Percentiles rank a stretch among this genome's conserved stretches.
phyloP scores from a whole-genome alignment of 805 yeast species.

The Suhomyces pyralidae region DNA sequence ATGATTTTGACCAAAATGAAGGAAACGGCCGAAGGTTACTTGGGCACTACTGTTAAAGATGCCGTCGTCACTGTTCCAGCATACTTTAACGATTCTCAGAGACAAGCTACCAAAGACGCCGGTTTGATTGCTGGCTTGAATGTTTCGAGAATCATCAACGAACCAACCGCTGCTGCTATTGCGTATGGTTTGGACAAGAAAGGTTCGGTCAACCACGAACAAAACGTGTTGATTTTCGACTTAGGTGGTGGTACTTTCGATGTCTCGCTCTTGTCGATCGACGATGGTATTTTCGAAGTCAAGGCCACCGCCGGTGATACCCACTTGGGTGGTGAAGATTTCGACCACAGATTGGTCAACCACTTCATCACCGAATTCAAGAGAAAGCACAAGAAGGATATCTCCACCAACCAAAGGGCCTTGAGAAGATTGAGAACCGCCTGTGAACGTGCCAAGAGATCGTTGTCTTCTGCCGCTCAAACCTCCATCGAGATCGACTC shows the following conservation, averaged over 20 bases:
- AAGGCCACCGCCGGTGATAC: conserved; percentile 95
- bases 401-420: conserved; percentile 78
- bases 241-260: conserved; percentile 98
- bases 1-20: conserved; percentile 92
- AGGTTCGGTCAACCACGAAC: conserved; percentile 56
- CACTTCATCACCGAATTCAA: conserved; percentile 90
- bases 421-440: conserved; percentile 93
- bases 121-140: conserved; percentile 47
- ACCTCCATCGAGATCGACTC: conserved; percentile 96
- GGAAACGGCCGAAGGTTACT: conserved; percentile 87
- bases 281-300: conserved; percentile 89
- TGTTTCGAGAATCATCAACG: conserved; percentile 42
- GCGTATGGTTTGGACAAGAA: conserved; percentile 51
- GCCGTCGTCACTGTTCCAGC: conserved; percentile 46
- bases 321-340: conserved; percentile 97
- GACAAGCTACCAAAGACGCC: conserved; percentile 46
- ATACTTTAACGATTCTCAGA: conserved; percentile 42
- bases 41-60: conserved; percentile 73
- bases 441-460: conserved; percentile 97
- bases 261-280: conserved; percentile 83
- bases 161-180: conserved; percentile 47
- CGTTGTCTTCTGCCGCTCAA: conserved; percentile 91
- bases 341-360: conserved; percentile 83
- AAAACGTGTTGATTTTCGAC: conserved; percentile 88
- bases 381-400: conserved; percentile 87